These are phyloP conservation scores for Pelagomonas calceolata DNA, from an alignment of 108 stramenopile species.

Conservation along the genomic window DNA sequence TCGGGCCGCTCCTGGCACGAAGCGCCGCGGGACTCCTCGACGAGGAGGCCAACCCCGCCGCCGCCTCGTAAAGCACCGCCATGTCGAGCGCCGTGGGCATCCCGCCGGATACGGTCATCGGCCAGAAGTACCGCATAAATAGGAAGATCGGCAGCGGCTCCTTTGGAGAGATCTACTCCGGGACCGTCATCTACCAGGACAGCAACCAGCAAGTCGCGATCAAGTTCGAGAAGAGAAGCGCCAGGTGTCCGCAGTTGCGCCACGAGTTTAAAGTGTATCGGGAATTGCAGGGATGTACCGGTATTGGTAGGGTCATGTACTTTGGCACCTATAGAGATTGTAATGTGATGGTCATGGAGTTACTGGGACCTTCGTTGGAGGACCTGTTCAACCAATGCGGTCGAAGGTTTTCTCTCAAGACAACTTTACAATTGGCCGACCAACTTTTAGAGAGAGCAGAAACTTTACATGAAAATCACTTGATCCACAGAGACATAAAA, in stretches of 20 bases:
- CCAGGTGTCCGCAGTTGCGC: slow-evolving; percentile 89
- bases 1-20: too few species aligned
- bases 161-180: slow-evolving; percentile 98
- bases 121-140: slow-evolving; percentile 88
- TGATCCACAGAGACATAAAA: slow-evolving; percentile 93
- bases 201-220: slow-evolving; percentile 61
- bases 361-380: slow-evolving; percentile 90
- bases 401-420: slow-evolving; percentile 83
- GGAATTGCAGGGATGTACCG: slow-evolving; percentile 63
- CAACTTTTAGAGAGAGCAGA: slow-evolving; percentile 95
- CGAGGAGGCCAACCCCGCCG: too few species aligned
- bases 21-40: too few species aligned
- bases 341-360: slow-evolving; percentile 99
- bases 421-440: slow-evolving; percentile 91
- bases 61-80: neutral
- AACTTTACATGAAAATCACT: slow-evolving; percentile 87
- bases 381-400: slow-evolving; percentile 97
- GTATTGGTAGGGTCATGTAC: slow-evolving; percentile 30
- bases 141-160: slow-evolving; percentile 97
- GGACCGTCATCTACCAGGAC: slow-evolving; percentile 33
- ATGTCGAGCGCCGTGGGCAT: neutral
- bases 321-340: slow-evolving; percentile 92
- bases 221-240: slow-evolving; percentile 62
- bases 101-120: slow-evolving; percentile 14
- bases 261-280: slow-evolving; percentile 99